Evolutionary conservation across 257 asterid species (phyloP), one percentile per base, ranked within the genome.

Genomic region (Solanum bulbocastanum): DNA sequence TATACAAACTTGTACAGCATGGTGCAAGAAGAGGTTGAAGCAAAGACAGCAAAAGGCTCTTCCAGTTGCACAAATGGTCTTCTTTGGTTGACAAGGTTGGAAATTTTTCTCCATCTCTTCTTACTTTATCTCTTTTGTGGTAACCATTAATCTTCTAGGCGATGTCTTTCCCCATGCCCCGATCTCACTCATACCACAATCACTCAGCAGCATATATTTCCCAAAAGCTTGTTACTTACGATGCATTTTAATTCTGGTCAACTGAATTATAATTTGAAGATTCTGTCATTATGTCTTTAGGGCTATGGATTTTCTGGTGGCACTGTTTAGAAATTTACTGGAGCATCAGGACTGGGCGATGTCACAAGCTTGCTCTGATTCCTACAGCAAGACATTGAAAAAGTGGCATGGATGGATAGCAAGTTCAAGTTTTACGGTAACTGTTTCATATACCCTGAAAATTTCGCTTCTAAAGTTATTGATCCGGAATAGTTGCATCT

Each of bases 401-500:
- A 92, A 96, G 90, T 97, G 94, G 94, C 99, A 97, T 89, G 98
- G 99, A 72, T 97, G 98, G 99, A 92, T 97, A 37, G 99, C 99
- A 86, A 96, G 99, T 92, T 96, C 99, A 82, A 94, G 96, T 91
- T 97, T 96, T 89, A 74, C 95, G 95, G 99, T 97, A 89, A 87
- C 66, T 82, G 20, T 82, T 82, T 30, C 44, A 27, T 30, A 82
- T 18, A 60, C 69, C 85, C 22, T 82, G 69, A 18, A 32, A 82
- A 56, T 49, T 82, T 10, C 0, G 27, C 66, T 49, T 32, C 22
- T 49, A 49, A 25, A 49, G 69, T 60, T 49, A 5, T 20, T 82
- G 42, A 49, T 82, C 68, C 2, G 69, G 69, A 49, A 46, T 33
- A 18, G 69, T 82, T 49, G 86, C 86, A 32, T 49, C 69, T 82